Percentiles rank a stretch among this genome's conserved stretches.
These are phyloP conservation scores for Tagetes patula DNA, from an alignment of 129 eudicot species.

Conservation along the genomic window DNA sequence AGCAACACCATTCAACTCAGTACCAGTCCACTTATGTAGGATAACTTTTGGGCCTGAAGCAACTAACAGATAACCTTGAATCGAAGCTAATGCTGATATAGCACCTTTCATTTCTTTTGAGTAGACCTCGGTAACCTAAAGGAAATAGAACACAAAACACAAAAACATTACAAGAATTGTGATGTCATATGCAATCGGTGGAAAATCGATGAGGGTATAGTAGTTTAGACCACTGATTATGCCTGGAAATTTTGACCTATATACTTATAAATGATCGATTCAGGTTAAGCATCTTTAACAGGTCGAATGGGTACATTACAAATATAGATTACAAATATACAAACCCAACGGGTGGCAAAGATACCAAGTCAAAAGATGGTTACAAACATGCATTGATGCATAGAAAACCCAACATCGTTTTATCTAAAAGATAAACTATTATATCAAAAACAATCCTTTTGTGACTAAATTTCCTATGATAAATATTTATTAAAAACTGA, in stretches of 20 bases:
- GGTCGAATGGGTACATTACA: not conserved
- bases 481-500: not conserved
- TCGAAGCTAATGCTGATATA: constrained; percentile 91
- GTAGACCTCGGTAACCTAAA: constrained; percentile 78
- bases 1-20: constrained; percentile 91
- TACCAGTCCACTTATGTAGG: constrained; percentile 89
- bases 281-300: not conserved
- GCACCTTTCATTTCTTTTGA: constrained; percentile 98
- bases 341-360: not conserved
- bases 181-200: constrained; percentile 5
- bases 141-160: constrained; percentile 16
- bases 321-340: not conserved
- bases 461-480: not conserved
- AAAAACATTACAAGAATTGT: not conserved
- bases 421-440: not conserved
- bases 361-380: not conserved
- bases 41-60: constrained; percentile 98
- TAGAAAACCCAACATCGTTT: not conserved
- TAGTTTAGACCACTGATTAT: constrained; percentile 6
- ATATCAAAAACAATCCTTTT: not conserved
- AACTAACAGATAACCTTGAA: constrained; percentile 87
- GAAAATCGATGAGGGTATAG: not conserved
- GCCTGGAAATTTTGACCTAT: not conserved
- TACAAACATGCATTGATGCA: not conserved
- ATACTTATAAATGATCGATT: not conserved